Percentiles rank a stretch among this genome's conserved stretches.
Evolutionary conservation across 345 rosid species (phyloP).

Genomic region (Salix viminalis): DNA sequence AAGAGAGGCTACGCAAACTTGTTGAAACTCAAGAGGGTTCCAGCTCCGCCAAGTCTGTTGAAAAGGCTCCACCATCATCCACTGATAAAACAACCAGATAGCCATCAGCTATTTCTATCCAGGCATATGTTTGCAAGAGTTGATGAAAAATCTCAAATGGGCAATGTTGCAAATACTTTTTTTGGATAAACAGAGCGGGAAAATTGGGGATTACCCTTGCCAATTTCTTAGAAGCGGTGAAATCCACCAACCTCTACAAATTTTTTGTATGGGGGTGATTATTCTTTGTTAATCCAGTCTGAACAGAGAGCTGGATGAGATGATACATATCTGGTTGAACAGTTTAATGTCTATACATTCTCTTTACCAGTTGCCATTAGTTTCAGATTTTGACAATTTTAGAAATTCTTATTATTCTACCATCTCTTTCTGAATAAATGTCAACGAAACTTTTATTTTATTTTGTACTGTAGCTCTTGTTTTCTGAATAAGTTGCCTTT

Average conservation of each 20-base stretch:
- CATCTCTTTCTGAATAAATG: background rate
- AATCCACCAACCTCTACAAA: background rate
- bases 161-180: background rate
- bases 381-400: background rate
- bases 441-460: background rate
- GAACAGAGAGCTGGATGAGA: background rate
- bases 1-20: slow-evolving; percentile 52
- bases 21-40: slow-evolving; percentile 49
- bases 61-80: slow-evolving; percentile 1
- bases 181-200: background rate
- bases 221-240: background rate
- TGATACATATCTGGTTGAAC: background rate
- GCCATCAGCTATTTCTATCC: background rate
- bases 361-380: background rate
- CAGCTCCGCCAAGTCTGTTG: background rate
- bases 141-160: background rate
- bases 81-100: slow-evolving; percentile 5
- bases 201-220: background rate
- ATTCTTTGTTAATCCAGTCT: background rate
- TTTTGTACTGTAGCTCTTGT: no score
- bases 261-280: background rate
- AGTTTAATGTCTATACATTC: background rate
- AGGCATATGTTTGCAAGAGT: background rate
- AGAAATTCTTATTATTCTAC: background rate
- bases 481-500: no score